phyloP scores from a whole-genome alignment of 2,329 filamentous ascomycete genomes.

The Camillea tinctor region DNA sequence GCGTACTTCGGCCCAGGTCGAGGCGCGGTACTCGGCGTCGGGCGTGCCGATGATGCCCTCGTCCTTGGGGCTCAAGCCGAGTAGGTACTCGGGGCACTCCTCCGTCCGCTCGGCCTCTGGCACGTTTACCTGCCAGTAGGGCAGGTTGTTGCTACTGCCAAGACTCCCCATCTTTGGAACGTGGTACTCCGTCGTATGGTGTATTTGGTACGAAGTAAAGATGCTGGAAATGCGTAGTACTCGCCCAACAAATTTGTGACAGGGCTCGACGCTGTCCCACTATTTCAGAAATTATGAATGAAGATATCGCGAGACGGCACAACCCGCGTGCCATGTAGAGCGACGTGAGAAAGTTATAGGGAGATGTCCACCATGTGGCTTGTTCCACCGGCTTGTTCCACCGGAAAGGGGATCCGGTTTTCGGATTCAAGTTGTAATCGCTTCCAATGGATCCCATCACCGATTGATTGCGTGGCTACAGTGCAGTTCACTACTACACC shows the following conservation, averaged over 20 bases:
- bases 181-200: no score
- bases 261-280: no score
- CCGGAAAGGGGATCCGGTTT: not conserved
- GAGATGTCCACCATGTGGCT: no score
- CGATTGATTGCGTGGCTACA: not conserved
- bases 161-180: conserved; percentile 37
- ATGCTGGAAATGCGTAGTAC: no score
- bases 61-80: conserved; percentile 65
- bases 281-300: not conserved
- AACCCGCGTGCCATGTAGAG: not conserved
- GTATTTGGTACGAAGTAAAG: no score
- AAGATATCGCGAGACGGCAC: not conserved
- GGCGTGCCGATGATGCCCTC: conserved; percentile 66
- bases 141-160: conserved; percentile 31
- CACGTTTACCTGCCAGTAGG: conserved; percentile 85
- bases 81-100: conserved; percentile 72
- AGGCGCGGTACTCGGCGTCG: conserved; percentile 61
- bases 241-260: no score
- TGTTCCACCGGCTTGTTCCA: no score
- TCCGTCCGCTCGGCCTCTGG: conserved; percentile 58
- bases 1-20: conserved; percentile 69
- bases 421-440: not conserved
- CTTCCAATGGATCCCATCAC: not conserved
- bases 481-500: not conserved
- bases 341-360: no score